Evolutionary conservation across 495 filamentous ascomycete species (phyloP), one percentile per base, ranked within the genome.

Genomic region (Aspergillus hancockii): DNA sequence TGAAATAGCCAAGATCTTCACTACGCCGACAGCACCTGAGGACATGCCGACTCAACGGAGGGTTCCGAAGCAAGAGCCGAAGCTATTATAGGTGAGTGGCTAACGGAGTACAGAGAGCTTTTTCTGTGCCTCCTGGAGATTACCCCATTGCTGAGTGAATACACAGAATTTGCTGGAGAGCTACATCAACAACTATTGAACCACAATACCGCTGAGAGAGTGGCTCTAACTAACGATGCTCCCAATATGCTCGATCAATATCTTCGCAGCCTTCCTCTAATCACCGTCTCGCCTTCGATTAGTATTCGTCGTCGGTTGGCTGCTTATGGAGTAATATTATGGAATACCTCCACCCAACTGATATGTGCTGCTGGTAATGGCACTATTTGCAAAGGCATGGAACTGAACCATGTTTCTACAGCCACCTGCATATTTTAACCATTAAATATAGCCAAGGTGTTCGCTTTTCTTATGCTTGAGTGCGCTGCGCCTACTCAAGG

Each of bases 401-500:
- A 7, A 2, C 28, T 0, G 22, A 32, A 19, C 16, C 8, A 16
- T 12, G 4, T n/a, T 18, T 5, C 4, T 1, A 30, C 18, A 40
- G 14, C 19, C 12, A 28, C 0, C 38, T n/a, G 41, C 31, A 23
- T 19, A 13, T 30, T 2, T 28, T 54, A 16, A 45, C 28, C 47
- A 47, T 9, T 21, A 3, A 4, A 2, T 43, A n/a, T 30, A 71
- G 81, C 83, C 5, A 85, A 87, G 52, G 80, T 85, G 31, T 82
- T 94, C 55, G 86, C 89, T 3, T 92, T 89, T 62, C 73, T 85
- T 25, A 75, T 96, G 59, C 71, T 96, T 40, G 88, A 86, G 30
- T 70, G 80, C 41, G 86, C 85, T 25, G 80, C 84, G 61, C 73
- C 72, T 49, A 68, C 61, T 55, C 61, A 69, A 4, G 36, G 43